Conservation (phyloP, 768 basidiomycete genomes). For the Phlebiopsis gigantea region DNA sequence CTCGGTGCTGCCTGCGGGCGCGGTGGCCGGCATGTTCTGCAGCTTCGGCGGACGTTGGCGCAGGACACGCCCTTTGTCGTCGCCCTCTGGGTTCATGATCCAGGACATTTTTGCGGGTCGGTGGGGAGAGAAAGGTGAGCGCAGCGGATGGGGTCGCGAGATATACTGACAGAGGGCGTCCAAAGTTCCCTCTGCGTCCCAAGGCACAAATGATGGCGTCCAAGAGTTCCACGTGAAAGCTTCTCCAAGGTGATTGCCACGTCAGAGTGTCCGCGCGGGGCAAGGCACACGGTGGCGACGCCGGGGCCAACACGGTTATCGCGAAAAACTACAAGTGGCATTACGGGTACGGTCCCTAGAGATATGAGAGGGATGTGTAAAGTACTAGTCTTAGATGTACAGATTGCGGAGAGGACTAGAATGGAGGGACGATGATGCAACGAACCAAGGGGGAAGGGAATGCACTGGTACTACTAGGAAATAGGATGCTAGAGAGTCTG, state of each 20-base stretch:
- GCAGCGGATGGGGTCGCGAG: constrained; percentile 7
- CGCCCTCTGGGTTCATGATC: constrained; percentile 43
- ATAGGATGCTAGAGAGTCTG: constrained; percentile 13
- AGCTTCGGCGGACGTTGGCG: constrained; percentile 18
- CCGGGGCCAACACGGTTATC: background rate
- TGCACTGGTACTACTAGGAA: constrained; percentile 12
- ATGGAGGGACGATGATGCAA: constrained; percentile 7
- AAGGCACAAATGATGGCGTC: constrained; percentile 2
- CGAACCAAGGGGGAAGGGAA: constrained; percentile 3
- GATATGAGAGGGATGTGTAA: constrained; percentile 12
- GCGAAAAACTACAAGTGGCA: constrained; percentile 3
- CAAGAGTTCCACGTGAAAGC: background rate
- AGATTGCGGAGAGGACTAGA: constrained; percentile 8
- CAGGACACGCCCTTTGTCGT: constrained; percentile 11
- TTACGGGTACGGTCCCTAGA: constrained; percentile 12
- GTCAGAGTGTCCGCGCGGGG: background rate
- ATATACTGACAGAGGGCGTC: background rate
- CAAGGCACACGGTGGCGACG: constrained; percentile 6
- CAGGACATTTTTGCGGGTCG: constrained; percentile 49
- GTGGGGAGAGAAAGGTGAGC: background rate
- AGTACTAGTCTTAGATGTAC: constrained; percentile 16
- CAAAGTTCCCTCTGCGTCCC: background rate
- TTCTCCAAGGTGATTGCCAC: constrained; percentile 1
- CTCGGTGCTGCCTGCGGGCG: background rate
- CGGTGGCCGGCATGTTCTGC: constrained; percentile 10